Conservation (phyloP, 176 grass and related monocot species). For the Lolium multiflorum region DNA sequence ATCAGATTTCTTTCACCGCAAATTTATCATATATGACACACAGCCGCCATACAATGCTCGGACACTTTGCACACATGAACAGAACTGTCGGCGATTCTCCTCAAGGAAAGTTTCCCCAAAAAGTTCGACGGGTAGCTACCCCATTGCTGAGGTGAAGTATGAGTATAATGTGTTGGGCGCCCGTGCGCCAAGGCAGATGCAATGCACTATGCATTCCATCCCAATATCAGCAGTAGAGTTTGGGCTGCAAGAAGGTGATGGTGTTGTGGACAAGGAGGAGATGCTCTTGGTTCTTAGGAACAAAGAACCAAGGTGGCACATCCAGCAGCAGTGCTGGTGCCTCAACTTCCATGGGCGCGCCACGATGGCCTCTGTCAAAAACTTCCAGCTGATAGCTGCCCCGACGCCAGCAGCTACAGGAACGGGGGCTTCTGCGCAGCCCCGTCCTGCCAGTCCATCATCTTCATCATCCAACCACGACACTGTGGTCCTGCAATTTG, state of each 20-base stretch:
- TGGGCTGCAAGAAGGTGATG: no score
- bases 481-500: background rate
- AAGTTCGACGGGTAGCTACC: slow-evolving; percentile 53
- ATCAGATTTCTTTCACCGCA: background rate
- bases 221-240: slow-evolving; percentile 54
- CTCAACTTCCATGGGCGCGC: background rate
- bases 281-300: background rate
- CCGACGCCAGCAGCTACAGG: slow-evolving; percentile 15
- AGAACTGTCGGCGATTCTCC: slow-evolving; percentile 54
- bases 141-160: slow-evolving; percentile 71
- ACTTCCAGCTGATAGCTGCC: slow-evolving; percentile 24
- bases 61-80: slow-evolving; percentile 19
- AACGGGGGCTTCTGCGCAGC: slow-evolving; percentile 13
- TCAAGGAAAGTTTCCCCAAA: slow-evolving; percentile 78
- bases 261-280: background rate
- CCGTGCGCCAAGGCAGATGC: slow-evolving; percentile 74
- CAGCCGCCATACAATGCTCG: background rate
- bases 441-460: slow-evolving; percentile 8
- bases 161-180: slow-evolving; percentile 75
- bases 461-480: slow-evolving; percentile 58
- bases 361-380: background rate
- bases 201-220: slow-evolving; percentile 75
- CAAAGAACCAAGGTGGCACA: background rate
- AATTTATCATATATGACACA: background rate
- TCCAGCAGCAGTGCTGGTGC: background rate